phyloP scores from a whole-genome alignment of 2,329 filamentous ascomycete genomes.

The Talaromyces sp. region DNA sequence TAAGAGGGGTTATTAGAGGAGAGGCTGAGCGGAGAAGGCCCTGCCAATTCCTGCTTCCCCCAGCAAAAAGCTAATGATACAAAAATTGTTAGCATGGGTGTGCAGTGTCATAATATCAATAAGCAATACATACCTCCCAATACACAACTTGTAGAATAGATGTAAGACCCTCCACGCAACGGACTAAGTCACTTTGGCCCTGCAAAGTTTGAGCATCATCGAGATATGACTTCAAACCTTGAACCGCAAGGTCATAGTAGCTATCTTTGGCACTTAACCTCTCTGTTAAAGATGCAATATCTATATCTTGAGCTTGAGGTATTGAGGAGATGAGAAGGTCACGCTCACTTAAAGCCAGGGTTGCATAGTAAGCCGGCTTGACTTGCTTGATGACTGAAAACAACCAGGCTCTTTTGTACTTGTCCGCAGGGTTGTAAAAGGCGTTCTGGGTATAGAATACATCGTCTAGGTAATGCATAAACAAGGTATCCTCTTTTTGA shows the following conservation, averaged over 20 bases:
- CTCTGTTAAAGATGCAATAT: not conserved
- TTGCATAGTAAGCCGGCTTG: constrained; percentile 3
- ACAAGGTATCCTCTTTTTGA: not conserved
- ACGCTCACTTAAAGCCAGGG: not conserved
- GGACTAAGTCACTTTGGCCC: not conserved
- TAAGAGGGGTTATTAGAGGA: not conserved
- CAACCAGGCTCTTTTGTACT: not conserved
- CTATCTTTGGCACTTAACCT: not conserved
- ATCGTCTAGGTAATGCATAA: constrained; percentile 4
- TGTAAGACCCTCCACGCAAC: constrained; percentile 2
- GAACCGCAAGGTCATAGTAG: not conserved
- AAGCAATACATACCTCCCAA: not conserved
- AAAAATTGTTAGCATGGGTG: not conserved
- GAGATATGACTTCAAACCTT: not conserved
- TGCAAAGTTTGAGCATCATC: not conserved
- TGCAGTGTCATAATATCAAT: not conserved
- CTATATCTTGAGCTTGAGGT: not conserved
- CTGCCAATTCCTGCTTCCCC: constrained; percentile 1
- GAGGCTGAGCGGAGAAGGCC: constrained; percentile 1
- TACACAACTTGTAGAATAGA: not conserved
- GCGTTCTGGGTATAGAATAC: not conserved
- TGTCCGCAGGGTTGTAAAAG: not conserved
- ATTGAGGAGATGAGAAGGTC: not conserved
- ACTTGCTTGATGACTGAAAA: not conserved
- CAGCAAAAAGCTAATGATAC: not conserved